These are phyloP conservation scores for Sugiyamaella valdiviana DNA, from an alignment of 805 yeast species.

Conservation along the genomic window DNA sequence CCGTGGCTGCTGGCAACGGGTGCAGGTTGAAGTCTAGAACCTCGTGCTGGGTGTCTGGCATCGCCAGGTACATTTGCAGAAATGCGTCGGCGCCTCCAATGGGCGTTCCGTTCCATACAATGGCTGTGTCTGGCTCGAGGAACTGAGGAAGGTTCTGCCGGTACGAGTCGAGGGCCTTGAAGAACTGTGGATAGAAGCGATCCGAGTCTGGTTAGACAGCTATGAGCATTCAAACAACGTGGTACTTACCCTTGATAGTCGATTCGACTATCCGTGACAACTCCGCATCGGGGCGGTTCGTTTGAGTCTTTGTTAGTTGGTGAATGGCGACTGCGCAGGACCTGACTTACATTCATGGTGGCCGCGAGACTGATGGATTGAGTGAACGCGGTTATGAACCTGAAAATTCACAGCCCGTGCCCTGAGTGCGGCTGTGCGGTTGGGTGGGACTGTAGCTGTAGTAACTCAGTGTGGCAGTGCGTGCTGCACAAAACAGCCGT, in stretches of 20 bases:
- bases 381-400: too few species aligned
- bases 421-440: too few species aligned
- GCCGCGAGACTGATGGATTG: neutral
- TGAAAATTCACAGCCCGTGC: too few species aligned
- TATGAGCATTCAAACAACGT: neutral
- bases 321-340: neutral
- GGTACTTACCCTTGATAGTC: conserved; percentile 1
- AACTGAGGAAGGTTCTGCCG: conserved; percentile 23
- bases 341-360: neutral
- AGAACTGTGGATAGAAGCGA: conserved; percentile 26
- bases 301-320: neutral
- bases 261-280: neutral
- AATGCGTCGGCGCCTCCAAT: conserved; percentile 35
- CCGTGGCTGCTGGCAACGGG: conserved; percentile 39
- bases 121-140: conserved; percentile 29
- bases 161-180: conserved; percentile 31
- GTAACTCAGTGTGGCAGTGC: too few species aligned
- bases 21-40: conserved; percentile 34
- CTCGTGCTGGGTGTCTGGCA: conserved; percentile 35
- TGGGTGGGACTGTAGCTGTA: too few species aligned
- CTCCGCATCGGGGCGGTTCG: neutral
- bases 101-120: conserved; percentile 40
- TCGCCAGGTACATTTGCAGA: conserved; percentile 28
- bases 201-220: conserved; percentile 17
- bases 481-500: too few species aligned